Percentiles rank a stretch among this genome's conserved stretches.
Evolutionary conservation across 768 basidiomycete genomes (phyloP).

Genomic region (Phaffia tasmanica): DNA sequence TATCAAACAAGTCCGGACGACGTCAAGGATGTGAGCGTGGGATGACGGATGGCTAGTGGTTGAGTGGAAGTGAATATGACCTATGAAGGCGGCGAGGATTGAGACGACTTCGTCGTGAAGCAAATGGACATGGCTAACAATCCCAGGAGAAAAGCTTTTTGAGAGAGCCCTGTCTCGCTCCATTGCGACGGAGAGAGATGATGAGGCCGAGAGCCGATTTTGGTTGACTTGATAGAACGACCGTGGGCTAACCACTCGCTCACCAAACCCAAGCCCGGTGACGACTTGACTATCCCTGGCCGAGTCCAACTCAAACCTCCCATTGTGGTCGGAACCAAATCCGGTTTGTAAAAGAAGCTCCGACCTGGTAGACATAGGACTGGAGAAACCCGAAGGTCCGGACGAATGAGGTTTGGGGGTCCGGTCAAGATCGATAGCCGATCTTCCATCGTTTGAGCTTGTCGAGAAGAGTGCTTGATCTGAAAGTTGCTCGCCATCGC

Average conservation of each 20-base stretch:
- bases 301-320: neutral
- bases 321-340: neutral
- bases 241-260: constrained; percentile 5
- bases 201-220: neutral
- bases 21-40: constrained; percentile 85
- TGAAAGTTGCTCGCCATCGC: neutral
- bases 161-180: neutral
- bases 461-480: neutral
- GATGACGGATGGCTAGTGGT: constrained; percentile 81
- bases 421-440: constrained; percentile 9
- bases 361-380: constrained; percentile 4
- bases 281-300: neutral
- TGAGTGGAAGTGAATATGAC: constrained; percentile 87
- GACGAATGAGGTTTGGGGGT: constrained; percentile 17
- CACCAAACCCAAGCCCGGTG: neutral
- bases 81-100: constrained; percentile 93
- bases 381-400: constrained; percentile 7
- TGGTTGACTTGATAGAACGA: neutral
- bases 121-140: constrained; percentile 44
- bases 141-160: neutral
- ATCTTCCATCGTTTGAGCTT: no score
- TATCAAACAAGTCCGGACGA: constrained; percentile 89
- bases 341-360: neutral
- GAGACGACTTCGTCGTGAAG: constrained; percentile 86
- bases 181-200: neutral